Percentiles rank a stretch among this genome's conserved stretches.
Conservation (phyloP, 176 grass and related monocot species). For the Hordeum marinum region DNA sequence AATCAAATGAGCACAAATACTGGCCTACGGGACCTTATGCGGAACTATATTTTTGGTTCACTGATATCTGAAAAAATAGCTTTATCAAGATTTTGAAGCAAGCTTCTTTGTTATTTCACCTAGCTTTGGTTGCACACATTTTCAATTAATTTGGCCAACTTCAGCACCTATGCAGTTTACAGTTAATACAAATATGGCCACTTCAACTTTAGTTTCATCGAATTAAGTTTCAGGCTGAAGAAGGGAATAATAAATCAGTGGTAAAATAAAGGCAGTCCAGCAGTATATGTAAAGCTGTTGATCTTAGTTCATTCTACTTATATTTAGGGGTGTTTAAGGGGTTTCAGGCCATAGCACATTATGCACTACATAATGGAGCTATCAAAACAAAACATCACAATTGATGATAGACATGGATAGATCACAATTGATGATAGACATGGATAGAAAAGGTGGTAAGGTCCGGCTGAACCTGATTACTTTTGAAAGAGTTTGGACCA, state of each 20-base stretch:
- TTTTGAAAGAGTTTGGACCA: not conserved
- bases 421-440: not conserved
- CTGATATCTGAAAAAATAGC: not conserved
- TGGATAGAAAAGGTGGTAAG: not conserved
- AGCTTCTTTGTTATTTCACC: not conserved
- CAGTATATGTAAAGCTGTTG: not conserved
- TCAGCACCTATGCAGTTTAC: not conserved
- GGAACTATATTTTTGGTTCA: not conserved
- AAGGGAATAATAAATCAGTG: not conserved
- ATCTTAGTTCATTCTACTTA: not conserved
- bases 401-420: not conserved
- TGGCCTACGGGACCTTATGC: not conserved
- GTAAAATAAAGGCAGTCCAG: not conserved
- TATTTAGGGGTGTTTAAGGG: not conserved
- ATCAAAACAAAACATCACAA: not conserved
- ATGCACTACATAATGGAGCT: not conserved
- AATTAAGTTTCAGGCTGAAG: not conserved
- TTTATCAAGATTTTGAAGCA: not conserved
- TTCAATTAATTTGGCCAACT: not conserved
- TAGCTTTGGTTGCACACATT: not conserved
- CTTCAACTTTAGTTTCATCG: not conserved
- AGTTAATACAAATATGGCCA: not conserved
- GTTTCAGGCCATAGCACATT: not conserved
- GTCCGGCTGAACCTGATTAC: not conserved
- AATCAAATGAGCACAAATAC: not conserved